Conservation (phyloP, 306 rosid species). For the Cucurbita moschata region DNA sequence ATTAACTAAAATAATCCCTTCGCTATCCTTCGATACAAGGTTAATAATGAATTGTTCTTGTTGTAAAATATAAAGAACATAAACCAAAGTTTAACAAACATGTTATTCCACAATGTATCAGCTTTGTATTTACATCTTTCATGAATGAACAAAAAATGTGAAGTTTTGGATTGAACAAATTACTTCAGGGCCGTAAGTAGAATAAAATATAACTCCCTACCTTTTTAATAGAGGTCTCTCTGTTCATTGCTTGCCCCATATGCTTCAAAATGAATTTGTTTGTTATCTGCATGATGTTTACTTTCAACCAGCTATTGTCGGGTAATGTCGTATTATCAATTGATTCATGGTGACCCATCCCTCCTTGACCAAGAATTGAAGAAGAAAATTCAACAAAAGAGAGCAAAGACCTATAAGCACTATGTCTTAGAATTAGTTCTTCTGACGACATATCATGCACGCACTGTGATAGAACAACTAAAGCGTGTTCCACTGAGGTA, state of each 20-base stretch:
- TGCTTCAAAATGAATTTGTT: slow-evolving; percentile 69
- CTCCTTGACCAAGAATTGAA: slow-evolving; percentile 27
- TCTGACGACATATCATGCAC: slow-evolving; percentile 77
- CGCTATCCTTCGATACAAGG: not conserved
- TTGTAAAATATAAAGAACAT: not conserved
- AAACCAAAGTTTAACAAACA: not conserved
- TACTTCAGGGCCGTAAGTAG: not conserved
- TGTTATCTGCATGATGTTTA: slow-evolving; percentile 33
- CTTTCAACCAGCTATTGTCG: slow-evolving; percentile 43
- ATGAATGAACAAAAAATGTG: too few relatives aligned
- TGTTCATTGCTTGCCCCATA: slow-evolving; percentile 67
- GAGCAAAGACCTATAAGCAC: slow-evolving; percentile 50
- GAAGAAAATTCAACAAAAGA: slow-evolving; percentile 70
- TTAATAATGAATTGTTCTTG: not conserved
- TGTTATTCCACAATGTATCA: too few relatives aligned
- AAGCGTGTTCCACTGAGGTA: slow-evolving; percentile 43
- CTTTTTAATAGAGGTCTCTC: slow-evolving; percentile 41
- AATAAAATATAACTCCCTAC: slow-evolving; percentile 18
- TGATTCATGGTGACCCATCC: slow-evolving; percentile 20
- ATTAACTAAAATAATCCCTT: not conserved
- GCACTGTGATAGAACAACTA: slow-evolving; percentile 73
- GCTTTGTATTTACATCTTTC: too few relatives aligned
- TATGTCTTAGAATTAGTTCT: slow-evolving; percentile 48
- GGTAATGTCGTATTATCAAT: slow-evolving; percentile 9
- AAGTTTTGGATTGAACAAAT: not conserved